Conservation (phyloP, 2,329 filamentous ascomycete species). For the Stagonosporopsis cucurbitacearum region DNA sequence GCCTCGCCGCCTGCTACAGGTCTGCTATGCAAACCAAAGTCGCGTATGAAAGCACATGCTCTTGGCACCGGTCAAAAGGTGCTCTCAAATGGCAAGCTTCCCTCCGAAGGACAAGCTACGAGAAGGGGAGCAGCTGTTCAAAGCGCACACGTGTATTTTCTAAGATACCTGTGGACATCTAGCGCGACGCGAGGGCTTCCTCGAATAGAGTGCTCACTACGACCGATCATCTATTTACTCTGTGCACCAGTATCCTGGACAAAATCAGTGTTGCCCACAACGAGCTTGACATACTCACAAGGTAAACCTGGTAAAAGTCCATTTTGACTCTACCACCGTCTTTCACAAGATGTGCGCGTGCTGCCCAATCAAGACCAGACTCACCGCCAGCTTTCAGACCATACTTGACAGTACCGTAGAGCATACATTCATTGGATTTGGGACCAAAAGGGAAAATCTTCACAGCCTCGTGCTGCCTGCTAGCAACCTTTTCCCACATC, state of each 20-base stretch:
- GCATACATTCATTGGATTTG: constrained; percentile 59
- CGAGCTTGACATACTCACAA: constrained; percentile 49
- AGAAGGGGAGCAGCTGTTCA: background rate
- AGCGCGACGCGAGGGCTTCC: too few species aligned
- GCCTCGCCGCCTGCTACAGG: background rate
- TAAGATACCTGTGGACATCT: too few species aligned
- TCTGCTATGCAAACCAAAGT: background rate
- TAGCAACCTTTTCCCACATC: constrained; percentile 61
- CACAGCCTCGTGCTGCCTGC: constrained; percentile 53
- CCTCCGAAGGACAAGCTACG: background rate
- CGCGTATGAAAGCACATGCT: background rate
- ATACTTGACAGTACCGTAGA: constrained; percentile 62
- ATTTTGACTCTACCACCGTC: constrained; percentile 61
- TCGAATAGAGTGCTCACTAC: background rate
- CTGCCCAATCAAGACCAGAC: constrained; percentile 60
- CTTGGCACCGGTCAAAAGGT: background rate
- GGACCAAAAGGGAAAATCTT: constrained; percentile 60
- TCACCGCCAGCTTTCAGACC: constrained; percentile 59
- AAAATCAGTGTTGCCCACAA: constrained; percentile 13
- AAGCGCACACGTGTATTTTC: background rate
- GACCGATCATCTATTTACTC: constrained; percentile 4
- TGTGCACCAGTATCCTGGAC: constrained; percentile 27
- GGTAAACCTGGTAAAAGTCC: constrained; percentile 62
- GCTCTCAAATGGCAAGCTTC: background rate
- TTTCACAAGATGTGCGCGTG: constrained; percentile 59